These are phyloP conservation scores for Candida takata DNA, from an alignment of 805 yeast species.

Conservation along the genomic window DNA sequence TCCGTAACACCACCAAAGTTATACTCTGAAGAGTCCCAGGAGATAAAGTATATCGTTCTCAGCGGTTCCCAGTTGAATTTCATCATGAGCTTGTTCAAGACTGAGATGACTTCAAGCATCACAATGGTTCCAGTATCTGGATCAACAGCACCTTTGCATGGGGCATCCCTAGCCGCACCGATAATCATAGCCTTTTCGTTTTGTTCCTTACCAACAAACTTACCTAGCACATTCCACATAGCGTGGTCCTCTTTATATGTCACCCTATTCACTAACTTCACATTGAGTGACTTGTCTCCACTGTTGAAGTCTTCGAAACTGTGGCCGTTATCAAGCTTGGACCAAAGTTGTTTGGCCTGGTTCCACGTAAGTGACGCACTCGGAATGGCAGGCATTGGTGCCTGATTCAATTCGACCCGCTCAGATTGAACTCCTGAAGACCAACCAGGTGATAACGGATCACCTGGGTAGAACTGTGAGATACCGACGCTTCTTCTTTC, in stretches of 20 bases:
- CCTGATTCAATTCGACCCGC: slow-evolving; percentile 36
- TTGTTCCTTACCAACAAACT: slow-evolving; percentile 77
- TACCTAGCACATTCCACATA: slow-evolving; percentile 73
- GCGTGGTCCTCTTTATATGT: slow-evolving; percentile 41
- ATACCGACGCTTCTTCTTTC: slow-evolving; percentile 45
- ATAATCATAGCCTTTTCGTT: slow-evolving; percentile 62
- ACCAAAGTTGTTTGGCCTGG: slow-evolving; percentile 46
- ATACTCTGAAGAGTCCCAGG: slow-evolving; percentile 77
- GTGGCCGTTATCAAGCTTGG: slow-evolving; percentile 15
- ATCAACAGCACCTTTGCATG: slow-evolving; percentile 65
- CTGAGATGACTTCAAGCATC: slow-evolving; percentile 61
- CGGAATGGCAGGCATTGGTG: slow-evolving; percentile 62
- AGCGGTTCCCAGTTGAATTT: slow-evolving; percentile 75
- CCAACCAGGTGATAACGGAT: slow-evolving; percentile 76
- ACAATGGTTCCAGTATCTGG: slow-evolving; percentile 72
- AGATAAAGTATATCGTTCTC: slow-evolving; percentile 72
- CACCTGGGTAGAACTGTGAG: slow-evolving; percentile 64
- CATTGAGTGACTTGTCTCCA: slow-evolving; percentile 19
- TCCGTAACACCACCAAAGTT: slow-evolving; percentile 83
- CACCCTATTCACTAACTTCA: slow-evolving; percentile 17
- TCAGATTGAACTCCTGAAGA: slow-evolving; percentile 34
- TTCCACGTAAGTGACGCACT: slow-evolving; percentile 70
- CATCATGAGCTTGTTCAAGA: slow-evolving; percentile 57
- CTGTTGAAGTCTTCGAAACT: slow-evolving; percentile 15
- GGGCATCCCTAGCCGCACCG: slow-evolving; percentile 78